phyloP scores from a whole-genome alignment of 1,284 basidiomycete genomes.

The Athelia sp. region DNA sequence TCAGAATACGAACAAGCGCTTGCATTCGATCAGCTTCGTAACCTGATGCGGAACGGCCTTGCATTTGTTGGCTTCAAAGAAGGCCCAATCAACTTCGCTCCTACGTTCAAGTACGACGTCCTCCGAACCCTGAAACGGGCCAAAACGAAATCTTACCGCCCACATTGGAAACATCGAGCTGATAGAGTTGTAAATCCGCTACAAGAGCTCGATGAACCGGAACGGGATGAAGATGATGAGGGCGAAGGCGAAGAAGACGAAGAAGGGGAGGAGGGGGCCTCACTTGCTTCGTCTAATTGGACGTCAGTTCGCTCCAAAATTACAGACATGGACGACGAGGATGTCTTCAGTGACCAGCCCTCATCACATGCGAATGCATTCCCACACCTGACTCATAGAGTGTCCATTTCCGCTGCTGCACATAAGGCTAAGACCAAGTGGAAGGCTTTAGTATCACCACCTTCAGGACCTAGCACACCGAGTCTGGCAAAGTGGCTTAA shows the following conservation, averaged over 20 bases:
- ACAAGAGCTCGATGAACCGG: conserved; percentile 28
- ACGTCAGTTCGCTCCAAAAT: conserved; percentile 44
- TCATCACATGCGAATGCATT: conserved; percentile 18
- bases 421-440: conserved; percentile 58
- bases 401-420: conserved; percentile 39
- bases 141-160: conserved; percentile 32
- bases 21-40: conserved; percentile 76
- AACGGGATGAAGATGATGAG: conserved; percentile 29
- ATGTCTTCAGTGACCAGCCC: conserved; percentile 26
- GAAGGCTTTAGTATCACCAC: conserved; percentile 42
- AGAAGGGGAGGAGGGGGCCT: conserved; percentile 45
- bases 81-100: conserved; percentile 67
- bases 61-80: conserved; percentile 69
- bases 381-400: conserved; percentile 26
- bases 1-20: conserved; percentile 68
- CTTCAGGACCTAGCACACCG: conserved; percentile 25
- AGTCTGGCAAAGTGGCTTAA: conserved; percentile 23
- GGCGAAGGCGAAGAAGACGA: conserved; percentile 36
- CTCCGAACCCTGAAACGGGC: conserved; percentile 46
- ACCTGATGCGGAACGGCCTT: conserved; percentile 58
- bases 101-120: conserved; percentile 85
- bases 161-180: conserved; percentile 27
- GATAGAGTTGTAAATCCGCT: conserved; percentile 25
- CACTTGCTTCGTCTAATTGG: conserved; percentile 48
- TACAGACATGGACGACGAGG: conserved; percentile 40